Evolutionary conservation across 2,329 filamentous ascomycete genomes (phyloP).

Genomic region (Xylariomycetidae sp.): DNA sequence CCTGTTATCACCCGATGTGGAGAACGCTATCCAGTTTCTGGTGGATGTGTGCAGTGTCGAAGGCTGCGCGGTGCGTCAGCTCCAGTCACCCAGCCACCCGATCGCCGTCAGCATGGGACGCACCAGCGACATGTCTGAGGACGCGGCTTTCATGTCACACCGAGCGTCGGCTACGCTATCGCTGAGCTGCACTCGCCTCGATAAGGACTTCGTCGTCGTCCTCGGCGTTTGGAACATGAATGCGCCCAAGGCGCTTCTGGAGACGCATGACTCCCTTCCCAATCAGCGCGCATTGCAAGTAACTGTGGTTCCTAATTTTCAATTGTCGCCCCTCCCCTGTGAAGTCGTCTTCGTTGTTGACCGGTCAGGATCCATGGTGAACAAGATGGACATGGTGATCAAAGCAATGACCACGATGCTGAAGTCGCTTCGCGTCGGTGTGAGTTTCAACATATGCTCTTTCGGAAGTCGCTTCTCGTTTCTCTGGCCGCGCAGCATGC

Average conservation of each 20-base stretch:
- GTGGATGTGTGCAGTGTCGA: constrained; percentile 9
- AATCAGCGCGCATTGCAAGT: constrained; percentile 10
- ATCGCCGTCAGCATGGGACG: constrained; percentile 8
- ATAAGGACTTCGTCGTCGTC: constrained; percentile 11
- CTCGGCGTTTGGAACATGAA: constrained; percentile 5
- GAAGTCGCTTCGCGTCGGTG: constrained; percentile 9
- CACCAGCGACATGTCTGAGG: constrained; percentile 7
- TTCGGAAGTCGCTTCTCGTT: constrained; percentile 8
- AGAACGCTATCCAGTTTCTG: constrained; percentile 3
- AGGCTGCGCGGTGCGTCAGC: constrained; percentile 7
- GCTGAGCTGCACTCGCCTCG: constrained; percentile 2
- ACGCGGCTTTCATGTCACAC: constrained; percentile 3
- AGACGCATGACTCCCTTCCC: constrained; percentile 8
- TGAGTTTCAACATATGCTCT: constrained; percentile 11
- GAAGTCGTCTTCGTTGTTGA: constrained; percentile 13
- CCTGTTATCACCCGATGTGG: neutral
- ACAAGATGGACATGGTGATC: constrained; percentile 8
- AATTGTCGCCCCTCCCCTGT: constrained; percentile 4
- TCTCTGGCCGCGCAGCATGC: constrained; percentile 8
- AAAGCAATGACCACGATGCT: constrained; percentile 9
- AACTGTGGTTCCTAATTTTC: constrained; percentile 10
- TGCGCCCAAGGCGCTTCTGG: constrained; percentile 8
- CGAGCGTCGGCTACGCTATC: constrained; percentile 9
- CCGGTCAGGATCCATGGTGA: constrained; percentile 8
- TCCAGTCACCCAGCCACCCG: constrained; percentile 11